These are phyloP conservation scores for Lathyrus aphaca DNA, from an alignment of 306 rosid genomes.

Conservation along the genomic window DNA sequence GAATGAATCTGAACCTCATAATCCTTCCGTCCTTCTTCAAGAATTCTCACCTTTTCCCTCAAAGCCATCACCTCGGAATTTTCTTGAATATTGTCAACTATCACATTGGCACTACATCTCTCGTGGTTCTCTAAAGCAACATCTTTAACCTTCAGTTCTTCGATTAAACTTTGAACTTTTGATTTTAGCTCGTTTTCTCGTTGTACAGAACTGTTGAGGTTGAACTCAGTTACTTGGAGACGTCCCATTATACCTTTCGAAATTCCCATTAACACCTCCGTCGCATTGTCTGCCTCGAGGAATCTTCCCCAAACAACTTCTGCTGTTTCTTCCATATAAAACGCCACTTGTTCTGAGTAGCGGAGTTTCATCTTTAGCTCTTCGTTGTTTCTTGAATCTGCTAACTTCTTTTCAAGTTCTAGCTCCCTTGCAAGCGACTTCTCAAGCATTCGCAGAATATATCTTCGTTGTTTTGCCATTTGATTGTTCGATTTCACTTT, in stretches of 20 bases:
- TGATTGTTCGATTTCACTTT: constrained; percentile 55
- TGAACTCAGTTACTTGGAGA: constrained; percentile 71
- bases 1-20: constrained; percentile 50
- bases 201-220: constrained; percentile 56
- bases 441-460: constrained; percentile 86
- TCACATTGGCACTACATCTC: constrained; percentile 27
- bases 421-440: constrained; percentile 87
- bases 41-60: constrained; percentile 63
- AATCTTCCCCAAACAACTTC: constrained; percentile 97
- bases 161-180: constrained; percentile 49
- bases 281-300: constrained; percentile 88
- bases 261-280: constrained; percentile 79
- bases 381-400: constrained; percentile 72
- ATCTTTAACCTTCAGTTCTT: constrained; percentile 61
- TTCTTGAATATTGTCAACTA: constrained; percentile 43
- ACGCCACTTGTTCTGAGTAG: constrained; percentile 73
- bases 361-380: constrained; percentile 78
- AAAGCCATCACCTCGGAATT: constrained; percentile 55
- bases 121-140: constrained; percentile 57
- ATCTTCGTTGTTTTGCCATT: constrained; percentile 70
- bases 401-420: constrained; percentile 79
- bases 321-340: constrained; percentile 83
- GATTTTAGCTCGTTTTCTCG: constrained; percentile 66
- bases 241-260: constrained; percentile 74
- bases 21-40: constrained; percentile 56